These are phyloP conservation scores for Amylostereum chailletii DNA, from an alignment of 1,284 basidiomycete genomes.

Conservation along the genomic window DNA sequence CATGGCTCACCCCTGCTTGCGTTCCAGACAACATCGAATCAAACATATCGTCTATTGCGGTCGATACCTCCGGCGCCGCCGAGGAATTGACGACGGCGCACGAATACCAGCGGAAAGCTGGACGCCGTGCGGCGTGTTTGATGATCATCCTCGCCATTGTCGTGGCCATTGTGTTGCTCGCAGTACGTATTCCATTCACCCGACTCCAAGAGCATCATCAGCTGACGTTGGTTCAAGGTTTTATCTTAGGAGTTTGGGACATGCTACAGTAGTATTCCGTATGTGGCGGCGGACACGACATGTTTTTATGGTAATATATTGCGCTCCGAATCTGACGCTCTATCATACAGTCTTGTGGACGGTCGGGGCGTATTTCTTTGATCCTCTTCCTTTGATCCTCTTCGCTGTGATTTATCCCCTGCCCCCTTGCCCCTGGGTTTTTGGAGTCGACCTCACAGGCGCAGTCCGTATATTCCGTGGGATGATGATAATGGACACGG, in stretches of 20 bases:
- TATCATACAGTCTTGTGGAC: background rate
- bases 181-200: constrained; percentile 49
- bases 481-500: too few relatives aligned
- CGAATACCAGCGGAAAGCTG: constrained; percentile 93
- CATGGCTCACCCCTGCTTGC: background rate
- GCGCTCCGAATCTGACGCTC: background rate
- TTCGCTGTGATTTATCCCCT: too few relatives aligned
- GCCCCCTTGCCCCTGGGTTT: too few relatives aligned
- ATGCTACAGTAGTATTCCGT: background rate
- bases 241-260: constrained; percentile 5
- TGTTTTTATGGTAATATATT: constrained; percentile 12
- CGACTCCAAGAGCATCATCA: too few relatives aligned
- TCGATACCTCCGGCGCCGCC: constrained; percentile 79
- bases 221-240: too few relatives aligned
- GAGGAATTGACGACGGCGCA: constrained; percentile 86
- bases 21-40: constrained; percentile 89
- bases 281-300: background rate
- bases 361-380: too few relatives aligned
- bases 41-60: constrained; percentile 84
- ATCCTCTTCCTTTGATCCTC: too few relatives aligned
- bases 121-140: constrained; percentile 82
- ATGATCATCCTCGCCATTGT: constrained; percentile 86
- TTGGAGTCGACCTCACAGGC: too few relatives aligned
- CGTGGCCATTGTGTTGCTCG: constrained; percentile 82
- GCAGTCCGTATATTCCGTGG: too few relatives aligned